Evolutionary conservation across 768 basidiomycete genomes (phyloP), one percentile per base, ranked within the genome.

Genomic region (Leccinum arenicola): DNA sequence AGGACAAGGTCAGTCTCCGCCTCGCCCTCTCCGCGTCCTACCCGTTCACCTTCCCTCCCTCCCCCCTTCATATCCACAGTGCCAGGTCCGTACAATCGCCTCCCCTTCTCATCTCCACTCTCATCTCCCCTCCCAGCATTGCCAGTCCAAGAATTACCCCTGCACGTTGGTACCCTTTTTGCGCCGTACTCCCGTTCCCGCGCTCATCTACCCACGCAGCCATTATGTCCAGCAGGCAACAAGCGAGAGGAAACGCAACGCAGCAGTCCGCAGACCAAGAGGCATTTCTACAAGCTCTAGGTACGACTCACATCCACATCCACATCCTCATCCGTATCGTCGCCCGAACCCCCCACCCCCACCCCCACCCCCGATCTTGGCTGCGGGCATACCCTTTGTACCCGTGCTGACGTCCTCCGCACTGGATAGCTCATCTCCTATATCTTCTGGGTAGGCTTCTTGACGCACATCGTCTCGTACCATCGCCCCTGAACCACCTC

Each of bases 221-320:
- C 88, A 93, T 69, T 86, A 76, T 69, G 87, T 92, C 27, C 91
- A 93, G 68, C 90, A 92, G 73, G 88, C 87, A 19, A 93, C 91
- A 6, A 88, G 82, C 72, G 90, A 93, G 76, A 89, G 89, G 79
- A 91, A 91, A 73, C 88, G 89, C 60, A 77, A 74, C 58, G 77
- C 80, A 21, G 77, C 81, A 45, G 73, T 75, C 65, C 84, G 89
- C 60, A 81, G 88, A 68, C 86, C 89, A 23, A 83, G 89, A 66
- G 84, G 86, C 64, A 74, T 83, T 38, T 86, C 84, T 52, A 75
- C 75, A 15, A 73, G 73, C 54, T 73, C 80, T 56, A 83, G 77
- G 82, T 86, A 69, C 58, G 59, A 54, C n/a, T n/a, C 10, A 8
- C 8, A 59, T 38, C 21, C 40, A 1, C 8, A 59, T 40, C 19